Evolutionary conservation across 208 protist species (phyloP).

Genomic region (Strigomonas culicis): DNA sequence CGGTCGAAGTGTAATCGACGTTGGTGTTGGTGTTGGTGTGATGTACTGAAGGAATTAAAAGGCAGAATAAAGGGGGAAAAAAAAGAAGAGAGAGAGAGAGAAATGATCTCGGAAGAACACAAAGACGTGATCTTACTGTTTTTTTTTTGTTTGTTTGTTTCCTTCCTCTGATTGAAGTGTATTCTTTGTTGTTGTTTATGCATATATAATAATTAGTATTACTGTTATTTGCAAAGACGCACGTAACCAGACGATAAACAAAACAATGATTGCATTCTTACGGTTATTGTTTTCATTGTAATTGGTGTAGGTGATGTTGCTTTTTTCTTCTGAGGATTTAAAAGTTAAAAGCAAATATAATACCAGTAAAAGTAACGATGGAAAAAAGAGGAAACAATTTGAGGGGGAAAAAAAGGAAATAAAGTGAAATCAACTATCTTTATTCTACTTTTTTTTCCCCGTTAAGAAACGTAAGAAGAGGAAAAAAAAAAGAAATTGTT

Average conservation of each 20-base stretch:
- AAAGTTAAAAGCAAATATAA: background rate
- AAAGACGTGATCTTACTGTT: background rate
- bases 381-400: background rate
- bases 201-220: background rate
- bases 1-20: background rate
- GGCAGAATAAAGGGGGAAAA: constrained; percentile 10
- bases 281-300: background rate
- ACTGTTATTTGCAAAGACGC: constrained; percentile 1
- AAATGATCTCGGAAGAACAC: constrained; percentile 18
- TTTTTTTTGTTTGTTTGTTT: no score
- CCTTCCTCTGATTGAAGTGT: background rate
- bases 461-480: background rate
- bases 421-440: background rate
- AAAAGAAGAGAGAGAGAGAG: constrained; percentile 10
- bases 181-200: background rate
- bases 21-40: constrained; percentile 3
- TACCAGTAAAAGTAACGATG: background rate
- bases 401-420: background rate
- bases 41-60: background rate
- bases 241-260: background rate
- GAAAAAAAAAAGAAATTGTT: background rate
- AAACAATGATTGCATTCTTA: background rate
- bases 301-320: background rate
- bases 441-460: background rate
- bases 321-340: background rate